A percentile compares a stretch with the other conserved stretches of the same genome.
phyloP scores from a whole-genome alignment of 2,329 filamentous ascomycete species.

The Pseudogymnoascus sp. region DNA sequence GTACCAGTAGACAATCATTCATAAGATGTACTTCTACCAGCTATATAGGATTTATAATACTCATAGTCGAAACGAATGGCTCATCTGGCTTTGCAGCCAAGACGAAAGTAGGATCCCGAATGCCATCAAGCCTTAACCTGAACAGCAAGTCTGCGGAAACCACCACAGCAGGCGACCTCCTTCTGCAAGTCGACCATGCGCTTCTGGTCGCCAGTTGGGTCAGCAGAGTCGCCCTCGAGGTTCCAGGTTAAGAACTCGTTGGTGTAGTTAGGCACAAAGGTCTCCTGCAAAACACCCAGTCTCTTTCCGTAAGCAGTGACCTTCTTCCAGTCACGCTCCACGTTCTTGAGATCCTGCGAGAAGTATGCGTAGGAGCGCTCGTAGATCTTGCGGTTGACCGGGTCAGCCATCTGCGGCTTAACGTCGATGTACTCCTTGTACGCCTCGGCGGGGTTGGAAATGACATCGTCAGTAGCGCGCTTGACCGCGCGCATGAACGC shows the following conservation, averaged over 20 bases:
- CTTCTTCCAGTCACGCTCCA: conserved; percentile 66
- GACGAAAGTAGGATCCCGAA: neutral
- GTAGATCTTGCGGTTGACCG: conserved; percentile 69
- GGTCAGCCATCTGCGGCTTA: conserved; percentile 61
- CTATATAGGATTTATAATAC: neutral
- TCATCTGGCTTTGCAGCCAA: neutral
- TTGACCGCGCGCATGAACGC: conserved; percentile 68
- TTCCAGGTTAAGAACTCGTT: conserved; percentile 61
- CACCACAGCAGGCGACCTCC: conserved; percentile 54
- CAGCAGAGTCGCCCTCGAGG: conserved; percentile 53
- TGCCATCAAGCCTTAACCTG: conserved; percentile 10
- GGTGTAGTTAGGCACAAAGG: conserved; percentile 65
- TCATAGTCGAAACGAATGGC: neutral
- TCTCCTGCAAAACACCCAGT: conserved; percentile 54
- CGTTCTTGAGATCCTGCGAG: conserved; percentile 65
- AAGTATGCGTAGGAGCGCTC: conserved; percentile 73
- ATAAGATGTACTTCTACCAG: neutral
- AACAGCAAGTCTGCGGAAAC: conserved; percentile 45
- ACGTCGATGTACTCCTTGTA: conserved; percentile 63
- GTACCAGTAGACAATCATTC: neutral
- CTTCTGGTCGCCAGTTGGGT: conserved; percentile 67
- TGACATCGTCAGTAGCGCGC: conserved; percentile 63
- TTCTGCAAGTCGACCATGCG: conserved; percentile 62
- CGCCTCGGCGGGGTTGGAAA: conserved; percentile 51
- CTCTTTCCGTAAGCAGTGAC: conserved; percentile 70